Percentiles rank a stretch among this genome's conserved stretches.
Evolutionary conservation across 2,329 filamentous ascomycete species (phyloP).

Genomic region (Rutstroemia sydowiana): DNA sequence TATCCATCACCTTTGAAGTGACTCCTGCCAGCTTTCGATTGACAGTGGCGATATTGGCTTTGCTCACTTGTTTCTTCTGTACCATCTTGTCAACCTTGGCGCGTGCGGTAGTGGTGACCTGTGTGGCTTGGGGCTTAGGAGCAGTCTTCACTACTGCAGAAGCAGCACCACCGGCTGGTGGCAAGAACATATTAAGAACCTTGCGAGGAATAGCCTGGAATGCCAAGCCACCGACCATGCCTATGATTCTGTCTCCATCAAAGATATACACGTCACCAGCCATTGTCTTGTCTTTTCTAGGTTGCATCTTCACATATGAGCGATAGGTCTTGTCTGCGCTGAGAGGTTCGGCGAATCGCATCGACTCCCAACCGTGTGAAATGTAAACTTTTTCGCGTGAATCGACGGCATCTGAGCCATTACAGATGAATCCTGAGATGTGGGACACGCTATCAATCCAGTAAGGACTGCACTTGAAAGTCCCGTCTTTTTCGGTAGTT

Average conservation of each 20-base stretch:
- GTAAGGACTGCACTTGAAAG: slow-evolving; percentile 47
- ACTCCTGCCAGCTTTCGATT: slow-evolving; percentile 27
- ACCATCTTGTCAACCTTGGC: slow-evolving; percentile 8
- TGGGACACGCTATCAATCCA: slow-evolving; percentile 54
- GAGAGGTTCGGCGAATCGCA: slow-evolving; percentile 42
- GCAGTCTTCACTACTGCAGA: too few species aligned
- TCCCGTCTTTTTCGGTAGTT: slow-evolving; percentile 40
- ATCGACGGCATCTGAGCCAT: slow-evolving; percentile 39
- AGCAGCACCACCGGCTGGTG: slow-evolving; percentile 1
- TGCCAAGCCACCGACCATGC: slow-evolving; percentile 38
- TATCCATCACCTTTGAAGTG: slow-evolving; percentile 37
- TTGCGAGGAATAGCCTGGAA: slow-evolving; percentile 10
- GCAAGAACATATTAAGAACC: slow-evolving; percentile 8
- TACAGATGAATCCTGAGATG: slow-evolving; percentile 54
- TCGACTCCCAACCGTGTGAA: slow-evolving; percentile 49
- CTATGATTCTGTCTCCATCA: slow-evolving; percentile 30
- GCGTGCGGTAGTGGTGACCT: background rate
- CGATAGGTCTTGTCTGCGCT: slow-evolving; percentile 41
- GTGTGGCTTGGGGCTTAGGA: slow-evolving; percentile 18
- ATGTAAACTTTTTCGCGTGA: slow-evolving; percentile 49
- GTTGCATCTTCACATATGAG: slow-evolving; percentile 48
- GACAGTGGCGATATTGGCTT: slow-evolving; percentile 20
- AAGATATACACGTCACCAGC: slow-evolving; percentile 34
- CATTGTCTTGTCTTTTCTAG: slow-evolving; percentile 31
- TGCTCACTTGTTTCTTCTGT: slow-evolving; percentile 4